These are phyloP conservation scores for Jackrogersella multiformis DNA, from an alignment of 495 filamentous ascomycete species.

Conservation along the genomic window DNA sequence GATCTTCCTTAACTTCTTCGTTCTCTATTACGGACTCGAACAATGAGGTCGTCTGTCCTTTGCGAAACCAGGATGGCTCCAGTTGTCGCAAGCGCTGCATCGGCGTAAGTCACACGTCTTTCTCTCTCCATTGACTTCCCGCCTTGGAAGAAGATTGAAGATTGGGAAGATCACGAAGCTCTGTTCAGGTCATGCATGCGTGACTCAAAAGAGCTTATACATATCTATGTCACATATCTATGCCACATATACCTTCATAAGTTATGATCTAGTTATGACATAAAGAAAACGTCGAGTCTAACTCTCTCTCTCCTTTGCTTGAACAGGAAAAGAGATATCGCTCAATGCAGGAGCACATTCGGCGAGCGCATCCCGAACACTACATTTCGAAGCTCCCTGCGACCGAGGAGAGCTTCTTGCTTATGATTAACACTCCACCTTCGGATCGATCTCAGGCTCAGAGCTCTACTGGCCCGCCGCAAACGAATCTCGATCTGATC, in stretches of 20 bases:
- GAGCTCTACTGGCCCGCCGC: constrained; percentile 44
- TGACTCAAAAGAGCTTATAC: constrained; percentile 12
- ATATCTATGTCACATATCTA: not conserved
- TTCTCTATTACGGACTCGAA: constrained; percentile 92
- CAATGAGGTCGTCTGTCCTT: constrained; percentile 96
- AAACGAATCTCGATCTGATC: constrained; percentile 36
- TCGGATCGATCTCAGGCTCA: constrained; percentile 73
- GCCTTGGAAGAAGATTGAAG: too few relatives aligned
- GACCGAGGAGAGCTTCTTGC: constrained; percentile 95
- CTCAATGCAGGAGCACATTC: constrained; percentile 99
- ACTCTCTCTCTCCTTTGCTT: constrained; percentile 17
- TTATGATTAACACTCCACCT: constrained; percentile 92
- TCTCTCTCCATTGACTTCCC: constrained; percentile 33
- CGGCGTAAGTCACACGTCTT: constrained; percentile 79
- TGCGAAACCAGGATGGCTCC: constrained; percentile 95
- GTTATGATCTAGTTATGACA: too few relatives aligned
- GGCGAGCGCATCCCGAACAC: constrained; percentile 94
- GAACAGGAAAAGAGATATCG: constrained; percentile 94
- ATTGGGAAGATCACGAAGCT: constrained; percentile 22
- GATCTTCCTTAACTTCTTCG: constrained; percentile 85
- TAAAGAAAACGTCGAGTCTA: not conserved
- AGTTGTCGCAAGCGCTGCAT: constrained; percentile 97
- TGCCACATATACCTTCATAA: not conserved
- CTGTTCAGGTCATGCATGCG: not conserved
- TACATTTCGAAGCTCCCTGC: constrained; percentile 99